Conservation (phyloP, 2,329 filamentous ascomycete genomes). For the Calonectria ilicicola region DNA sequence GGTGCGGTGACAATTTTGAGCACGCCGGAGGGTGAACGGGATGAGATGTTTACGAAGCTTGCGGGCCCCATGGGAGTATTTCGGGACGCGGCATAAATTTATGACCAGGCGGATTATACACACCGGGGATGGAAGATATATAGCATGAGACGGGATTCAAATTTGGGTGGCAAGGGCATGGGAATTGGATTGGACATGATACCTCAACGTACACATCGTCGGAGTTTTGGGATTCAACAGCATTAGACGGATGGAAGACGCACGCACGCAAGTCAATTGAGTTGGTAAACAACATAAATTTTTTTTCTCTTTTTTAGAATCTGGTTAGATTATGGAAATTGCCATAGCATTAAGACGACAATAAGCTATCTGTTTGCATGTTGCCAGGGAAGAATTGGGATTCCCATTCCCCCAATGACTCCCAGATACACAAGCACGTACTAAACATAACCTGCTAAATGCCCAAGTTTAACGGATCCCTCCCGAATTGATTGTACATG, state of each 20-base stretch:
- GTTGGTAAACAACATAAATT: conserved; percentile 7
- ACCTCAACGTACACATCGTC: conserved; percentile 51
- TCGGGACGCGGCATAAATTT: conserved; percentile 45
- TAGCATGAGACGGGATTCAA: not conserved
- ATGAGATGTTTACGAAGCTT: conserved; percentile 89
- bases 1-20: conserved; percentile 91
- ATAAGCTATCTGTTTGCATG: conserved; percentile 14
- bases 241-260: conserved; percentile 35
- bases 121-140: not conserved
- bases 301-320: not conserved
- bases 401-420: conserved; percentile 23
- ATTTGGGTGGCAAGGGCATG: conserved; percentile 7
- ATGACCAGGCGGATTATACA: not conserved
- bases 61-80: conserved; percentile 68
- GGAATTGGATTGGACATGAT: conserved; percentile 40
- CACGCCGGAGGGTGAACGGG: conserved; percentile 82
- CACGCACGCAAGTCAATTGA: conserved; percentile 14
- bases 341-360: conserved; percentile 23
- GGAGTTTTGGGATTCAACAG: conserved; percentile 47
- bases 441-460: conserved; percentile 34
- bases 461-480: conserved; percentile 20
- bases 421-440: conserved; percentile 22
- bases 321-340: conserved; percentile 21
- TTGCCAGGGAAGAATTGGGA: not conserved
- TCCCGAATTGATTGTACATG: conserved; percentile 39